Percentiles rank a stretch among this genome's conserved stretches.
These are phyloP conservation scores for Clarireedia monteithiana DNA, from an alignment of 2,329 filamentous ascomycete genomes.

Conservation along the genomic window DNA sequence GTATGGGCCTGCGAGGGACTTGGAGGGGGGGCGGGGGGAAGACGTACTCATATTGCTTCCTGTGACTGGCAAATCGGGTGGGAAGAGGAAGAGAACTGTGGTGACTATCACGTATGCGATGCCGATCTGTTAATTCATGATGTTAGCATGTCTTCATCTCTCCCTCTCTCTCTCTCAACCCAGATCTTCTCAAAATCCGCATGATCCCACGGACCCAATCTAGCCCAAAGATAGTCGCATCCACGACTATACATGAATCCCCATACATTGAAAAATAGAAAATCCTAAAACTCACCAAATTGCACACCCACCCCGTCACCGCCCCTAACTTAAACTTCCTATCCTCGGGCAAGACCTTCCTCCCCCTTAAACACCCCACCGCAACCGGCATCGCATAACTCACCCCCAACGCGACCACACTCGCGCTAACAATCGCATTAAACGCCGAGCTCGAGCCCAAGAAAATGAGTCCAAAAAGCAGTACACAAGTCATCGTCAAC, in stretches of 20 bases:
- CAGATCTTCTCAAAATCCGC: too few relatives aligned
- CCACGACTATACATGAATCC: slow-evolving; percentile 7
- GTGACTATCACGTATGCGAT: slow-evolving; percentile 50
- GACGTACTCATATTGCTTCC: slow-evolving; percentile 51
- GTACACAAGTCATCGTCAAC: slow-evolving; percentile 50
- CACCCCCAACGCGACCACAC: slow-evolving; percentile 63
- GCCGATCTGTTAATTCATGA: slow-evolving; percentile 31
- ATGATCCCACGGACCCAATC: too few relatives aligned
- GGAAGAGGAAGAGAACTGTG: slow-evolving; percentile 57
- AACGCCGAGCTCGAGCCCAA: slow-evolving; percentile 58
- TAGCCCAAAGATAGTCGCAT: too few relatives aligned
- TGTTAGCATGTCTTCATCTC: too few relatives aligned
- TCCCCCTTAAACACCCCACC: slow-evolving; percentile 59
- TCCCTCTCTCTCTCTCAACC: too few relatives aligned
- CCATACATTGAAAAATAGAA: slow-evolving; percentile 10
- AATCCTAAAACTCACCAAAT: slow-evolving; percentile 35
- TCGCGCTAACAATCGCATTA: slow-evolving; percentile 62
- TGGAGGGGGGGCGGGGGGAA: too few relatives aligned
- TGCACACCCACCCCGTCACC: slow-evolving; percentile 50
- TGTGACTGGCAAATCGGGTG: slow-evolving; percentile 48
- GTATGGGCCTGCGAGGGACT: too few relatives aligned
- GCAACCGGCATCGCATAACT: slow-evolving; percentile 67
- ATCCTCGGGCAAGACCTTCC: slow-evolving; percentile 52
- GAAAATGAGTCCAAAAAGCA: slow-evolving; percentile 63
- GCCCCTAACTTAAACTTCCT: slow-evolving; percentile 49